These are phyloP conservation scores for Myxozyma sirexii DNA, from an alignment of 805 yeast genomes.

Conservation along the genomic window DNA sequence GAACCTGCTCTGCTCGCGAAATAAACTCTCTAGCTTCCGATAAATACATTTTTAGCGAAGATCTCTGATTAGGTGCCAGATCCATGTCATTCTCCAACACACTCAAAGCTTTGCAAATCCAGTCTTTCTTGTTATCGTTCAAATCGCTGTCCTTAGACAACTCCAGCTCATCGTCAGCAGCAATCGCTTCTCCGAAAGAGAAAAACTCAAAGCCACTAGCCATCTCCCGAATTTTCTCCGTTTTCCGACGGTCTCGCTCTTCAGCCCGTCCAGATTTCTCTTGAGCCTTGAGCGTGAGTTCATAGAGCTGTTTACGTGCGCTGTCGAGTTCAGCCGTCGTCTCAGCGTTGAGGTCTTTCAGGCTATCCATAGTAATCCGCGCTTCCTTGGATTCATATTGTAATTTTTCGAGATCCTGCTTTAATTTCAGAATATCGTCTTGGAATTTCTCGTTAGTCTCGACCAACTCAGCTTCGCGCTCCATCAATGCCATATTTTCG, in stretches of 20 bases:
- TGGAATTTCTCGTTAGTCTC: conserved; percentile 2
- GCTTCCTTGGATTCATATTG: conserved; percentile 29
- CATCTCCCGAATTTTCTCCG: conserved; percentile 29
- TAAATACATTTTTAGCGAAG: conserved; percentile 13
- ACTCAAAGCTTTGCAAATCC: conserved; percentile 17
- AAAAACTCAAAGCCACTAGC: conserved; percentile 26
- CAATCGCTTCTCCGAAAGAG: background rate
- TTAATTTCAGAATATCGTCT: conserved; percentile 14
- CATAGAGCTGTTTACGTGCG: conserved; percentile 25
- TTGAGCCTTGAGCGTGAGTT: conserved; percentile 12
- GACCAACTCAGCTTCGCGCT: conserved; percentile 12
- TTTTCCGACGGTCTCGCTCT: conserved; percentile 24
- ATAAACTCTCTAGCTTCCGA: conserved; percentile 24
- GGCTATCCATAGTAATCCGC: conserved; percentile 23
- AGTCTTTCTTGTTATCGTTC: conserved; percentile 19
- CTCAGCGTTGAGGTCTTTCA: conserved; percentile 32
- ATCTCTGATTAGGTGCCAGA: background rate
- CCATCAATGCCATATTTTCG: conserved; percentile 16
- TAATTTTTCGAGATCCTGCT: conserved; percentile 23
- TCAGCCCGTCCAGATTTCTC: conserved; percentile 10
- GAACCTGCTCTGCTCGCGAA: conserved; percentile 15
- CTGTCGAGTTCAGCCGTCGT: conserved; percentile 31
- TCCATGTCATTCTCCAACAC: background rate
- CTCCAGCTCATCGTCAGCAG: background rate
- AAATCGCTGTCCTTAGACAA: background rate